A percentile compares a stretch with the other conserved stretches of the same genome.
These are phyloP conservation scores for Stentor roeselii DNA, from an alignment of 73 alveolate genomes.

Conservation along the genomic window DNA sequence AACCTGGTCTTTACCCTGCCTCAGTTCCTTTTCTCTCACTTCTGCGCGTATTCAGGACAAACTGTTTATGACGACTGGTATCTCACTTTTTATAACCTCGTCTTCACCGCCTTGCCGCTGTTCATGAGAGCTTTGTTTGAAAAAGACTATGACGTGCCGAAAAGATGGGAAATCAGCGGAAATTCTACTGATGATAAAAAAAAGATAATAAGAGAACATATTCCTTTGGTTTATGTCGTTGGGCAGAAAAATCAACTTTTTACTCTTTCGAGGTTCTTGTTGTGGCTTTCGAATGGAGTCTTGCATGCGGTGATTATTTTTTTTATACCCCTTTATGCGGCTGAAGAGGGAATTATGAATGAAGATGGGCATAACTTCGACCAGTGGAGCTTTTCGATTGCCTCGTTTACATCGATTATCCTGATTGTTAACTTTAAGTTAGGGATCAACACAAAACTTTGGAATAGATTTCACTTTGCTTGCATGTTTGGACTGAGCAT, in stretches of 20 bases:
- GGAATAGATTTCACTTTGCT: constrained; percentile 26
- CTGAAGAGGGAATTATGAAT: constrained; percentile 28
- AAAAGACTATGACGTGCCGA: constrained; percentile 58
- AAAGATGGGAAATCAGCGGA: constrained; percentile 27
- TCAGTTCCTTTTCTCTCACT: constrained; percentile 73
- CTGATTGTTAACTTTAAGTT: constrained; percentile 37
- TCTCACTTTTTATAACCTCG: constrained; percentile 89
- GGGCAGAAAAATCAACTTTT: constrained; percentile 44
- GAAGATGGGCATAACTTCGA: constrained; percentile 32
- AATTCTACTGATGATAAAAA: constrained; percentile 24
- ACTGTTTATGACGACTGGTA: constrained; percentile 89
- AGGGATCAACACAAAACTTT: constrained; percentile 37
- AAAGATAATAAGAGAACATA: constrained; percentile 26
- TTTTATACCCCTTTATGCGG: constrained; percentile 32
- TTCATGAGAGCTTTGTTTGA: constrained; percentile 87
- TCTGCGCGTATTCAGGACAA: constrained; percentile 77
- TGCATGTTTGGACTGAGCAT: constrained; percentile 16
- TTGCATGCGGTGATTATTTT: constrained; percentile 32
- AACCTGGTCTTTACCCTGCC: constrained; percentile 93
- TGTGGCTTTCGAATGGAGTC: constrained; percentile 39
- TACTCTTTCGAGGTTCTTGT: constrained; percentile 31
- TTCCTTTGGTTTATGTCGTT: constrained; percentile 40
- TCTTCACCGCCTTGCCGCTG: constrained; percentile 95
- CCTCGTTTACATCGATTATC: constrained; percentile 35
- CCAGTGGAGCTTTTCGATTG: constrained; percentile 39